Base-by-base conservation (phyloP, 1,284 basidiomycete species). In the Coniophora puteana region DNA sequence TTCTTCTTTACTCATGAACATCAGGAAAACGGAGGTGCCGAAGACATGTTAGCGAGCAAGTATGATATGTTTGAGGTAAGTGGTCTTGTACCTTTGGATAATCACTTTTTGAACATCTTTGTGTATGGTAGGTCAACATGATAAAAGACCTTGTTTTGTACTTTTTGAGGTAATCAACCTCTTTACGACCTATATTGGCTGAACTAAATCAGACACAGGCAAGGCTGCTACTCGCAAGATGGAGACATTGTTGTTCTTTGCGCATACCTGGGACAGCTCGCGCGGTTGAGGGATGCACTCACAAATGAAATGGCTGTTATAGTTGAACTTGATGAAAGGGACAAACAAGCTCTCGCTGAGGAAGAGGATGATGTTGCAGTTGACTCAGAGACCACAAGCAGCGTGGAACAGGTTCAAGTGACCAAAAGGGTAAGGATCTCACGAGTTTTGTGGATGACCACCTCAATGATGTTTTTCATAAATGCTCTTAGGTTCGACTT, bases 171-270 rank as follows among this genome's bases (percentile, higher is more conserved):
- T 80, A 55, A 22, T 1, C 30, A 24, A 43, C 17, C 1, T 4
- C 21, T 30, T 18, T 18, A 4, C 7, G 17, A 3, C 14, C 14
- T 8, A 26, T n/a, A 36, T 33, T 22, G 14, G 30, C 18, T 20
- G 34, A 11, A 13, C 6, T 22, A n/a, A 44, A 11, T 51, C 4
- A 10, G 12, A 48, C 25, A 6, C 34, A 80, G 75, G 29, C 79
- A 82, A 61, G 77, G 79, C 0, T 67, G 63, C 29, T 82, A 81
- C 50, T 71, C 69, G 1, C 53, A 67, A 8, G 72, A 78, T 25
- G 83, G 83, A 2, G 80, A 86, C 47, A 85, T 89, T 26, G 83
- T 81, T 7, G 79, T 89, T 7, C 61, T 89, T 8, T 85, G 82
- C 50, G 83, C 83, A 0, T 89, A 89, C 52, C 72, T 87, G 4